These are phyloP conservation scores for Fallopia convolvulus DNA, from an alignment of 148 eudicot genomes.

Conservation along the genomic window DNA sequence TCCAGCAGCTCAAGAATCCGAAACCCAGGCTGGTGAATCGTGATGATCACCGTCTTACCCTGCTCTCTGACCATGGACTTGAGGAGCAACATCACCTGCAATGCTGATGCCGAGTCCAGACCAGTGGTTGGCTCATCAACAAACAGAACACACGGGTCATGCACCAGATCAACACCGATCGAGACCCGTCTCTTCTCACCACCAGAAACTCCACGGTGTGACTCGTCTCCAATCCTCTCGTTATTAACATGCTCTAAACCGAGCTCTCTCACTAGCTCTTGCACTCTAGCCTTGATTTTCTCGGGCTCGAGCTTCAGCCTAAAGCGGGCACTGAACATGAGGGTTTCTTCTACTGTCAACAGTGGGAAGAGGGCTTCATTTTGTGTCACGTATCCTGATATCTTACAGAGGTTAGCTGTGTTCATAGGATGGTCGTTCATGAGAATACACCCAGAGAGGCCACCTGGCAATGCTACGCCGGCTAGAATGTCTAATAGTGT, in stretches of 20 bases:
- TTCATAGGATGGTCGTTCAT: constrained; percentile 43
- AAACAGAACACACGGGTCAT: constrained; percentile 63
- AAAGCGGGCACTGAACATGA: constrained; percentile 72
- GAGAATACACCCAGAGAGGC: constrained; percentile 47
- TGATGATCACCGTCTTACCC: constrained; percentile 69
- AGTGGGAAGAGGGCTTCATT: constrained; percentile 74
- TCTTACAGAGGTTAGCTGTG: constrained; percentile 27
- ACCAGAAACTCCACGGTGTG: constrained; percentile 72
- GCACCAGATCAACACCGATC: constrained; percentile 90
- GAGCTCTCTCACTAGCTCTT: constrained; percentile 53
- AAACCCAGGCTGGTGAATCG: constrained; percentile 91
- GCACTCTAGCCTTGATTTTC: constrained; percentile 38
- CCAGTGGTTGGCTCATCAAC: constrained; percentile 97
- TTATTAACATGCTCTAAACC: constrained; percentile 52
- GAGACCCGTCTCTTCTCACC: constrained; percentile 88
- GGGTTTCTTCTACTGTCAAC: constrained; percentile 85
- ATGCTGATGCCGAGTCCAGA: constrained; percentile 79
- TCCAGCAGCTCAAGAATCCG: constrained; percentile 71
- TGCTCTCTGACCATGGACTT: constrained; percentile 53
- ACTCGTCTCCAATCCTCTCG: constrained; percentile 50
- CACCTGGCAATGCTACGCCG: constrained; percentile 34
- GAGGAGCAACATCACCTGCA: constrained; percentile 60
- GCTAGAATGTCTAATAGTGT: constrained; percentile 73
- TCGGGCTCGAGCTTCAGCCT: constrained; percentile 35
- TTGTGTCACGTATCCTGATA: constrained; percentile 85